Evolutionary conservation across 1,284 basidiomycete species (phyloP), one percentile per base, ranked within the genome.

Genomic region (Rhodotorula sp.): DNA sequence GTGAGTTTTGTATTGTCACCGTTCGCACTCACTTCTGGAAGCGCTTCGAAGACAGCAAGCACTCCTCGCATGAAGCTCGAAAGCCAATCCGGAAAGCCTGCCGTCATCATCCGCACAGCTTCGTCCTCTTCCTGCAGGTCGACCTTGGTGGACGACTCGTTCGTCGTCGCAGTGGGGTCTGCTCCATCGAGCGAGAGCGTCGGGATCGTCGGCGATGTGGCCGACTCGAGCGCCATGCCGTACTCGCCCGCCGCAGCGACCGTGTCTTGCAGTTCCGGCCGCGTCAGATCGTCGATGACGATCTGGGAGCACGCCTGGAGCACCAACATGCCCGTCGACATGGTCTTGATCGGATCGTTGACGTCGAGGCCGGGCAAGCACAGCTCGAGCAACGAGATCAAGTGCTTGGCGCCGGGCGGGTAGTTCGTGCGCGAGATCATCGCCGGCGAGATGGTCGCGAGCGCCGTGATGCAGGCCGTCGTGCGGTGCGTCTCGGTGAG

Each of bases 401-500:
- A 84, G 80, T 93, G 90, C 80, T 92, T 94, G 81, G 93, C 91
- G 1, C 94, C 96, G 5, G 90, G 89, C 12, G 90, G 84, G 78
- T 84, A 98, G 54, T 91, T 81, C 39, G 85, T 85, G 74, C 93
- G 90, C 3, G 89, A 89, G 3, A 93, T 87, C 48, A 99, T 83
- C 14, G 92, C 90, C 6, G 89, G 85, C 31, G 92, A 86, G 29
- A 96, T 87, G 2, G 89, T 89, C 26, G 91, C 87, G n/a, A 99
- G 85, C 78, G 92, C 91, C 68, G 90, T 92, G 67, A 98, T 86
- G 46, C 94, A 92, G 2, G 93, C 91, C 2, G 92, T 92, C 5
- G 94, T 96, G 46, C 94, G 85, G 80, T 96, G 92, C 0, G 94
- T 97, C 84, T 97, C 94, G 76, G 94, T 93, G n/a, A 97, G 87